Percentiles rank a stretch among this genome's conserved stretches.
Evolutionary conservation across 371 early-diverging fungal genomes (phyloP).

Genomic region (Rhizopus arrhizus): DNA sequence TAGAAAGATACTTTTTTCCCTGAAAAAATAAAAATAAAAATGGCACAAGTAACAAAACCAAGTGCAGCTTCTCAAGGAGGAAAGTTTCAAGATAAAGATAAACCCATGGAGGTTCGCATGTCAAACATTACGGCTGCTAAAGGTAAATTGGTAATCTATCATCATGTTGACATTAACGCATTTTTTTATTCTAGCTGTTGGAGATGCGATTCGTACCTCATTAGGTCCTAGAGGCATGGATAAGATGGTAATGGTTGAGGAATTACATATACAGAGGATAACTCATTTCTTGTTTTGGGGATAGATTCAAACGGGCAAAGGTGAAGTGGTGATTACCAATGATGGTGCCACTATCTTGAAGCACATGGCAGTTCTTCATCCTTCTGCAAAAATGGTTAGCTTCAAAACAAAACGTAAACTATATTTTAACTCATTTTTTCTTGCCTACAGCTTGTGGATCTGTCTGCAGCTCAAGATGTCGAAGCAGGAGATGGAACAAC

Average conservation of each 20-base stretch:
- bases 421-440: not conserved
- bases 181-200: slow-evolving; percentile 77
- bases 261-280: not conserved
- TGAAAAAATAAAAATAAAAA: not conserved
- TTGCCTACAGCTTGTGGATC: slow-evolving; percentile 82
- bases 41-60: slow-evolving; percentile 29
- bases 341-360: slow-evolving; percentile 99
- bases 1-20: not conserved
- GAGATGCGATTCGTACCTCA: slow-evolving; percentile 97
- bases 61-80: slow-evolving; percentile 15
- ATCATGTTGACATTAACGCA: slow-evolving; percentile 4
- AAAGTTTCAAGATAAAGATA: slow-evolving; percentile 91
- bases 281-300: not conserved
- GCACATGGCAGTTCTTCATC: slow-evolving; percentile 97
- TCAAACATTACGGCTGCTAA: slow-evolving; percentile 97
- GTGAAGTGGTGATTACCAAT: slow-evolving; percentile 97
- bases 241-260: slow-evolving; percentile 83
- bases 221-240: slow-evolving; percentile 99
- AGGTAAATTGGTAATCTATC: slow-evolving; percentile 64
- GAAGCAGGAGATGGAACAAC: slow-evolving; percentile 99
- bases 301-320: slow-evolving; percentile 94
- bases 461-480: slow-evolving; percentile 99
- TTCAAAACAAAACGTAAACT: not conserved
- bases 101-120: slow-evolving; percentile 92
- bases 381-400: slow-evolving; percentile 96